Percentiles rank a stretch among this genome's conserved stretches.
Conservation (phyloP, 2,329 filamentous ascomycete species). For the Dothistroma septosporum region DNA sequence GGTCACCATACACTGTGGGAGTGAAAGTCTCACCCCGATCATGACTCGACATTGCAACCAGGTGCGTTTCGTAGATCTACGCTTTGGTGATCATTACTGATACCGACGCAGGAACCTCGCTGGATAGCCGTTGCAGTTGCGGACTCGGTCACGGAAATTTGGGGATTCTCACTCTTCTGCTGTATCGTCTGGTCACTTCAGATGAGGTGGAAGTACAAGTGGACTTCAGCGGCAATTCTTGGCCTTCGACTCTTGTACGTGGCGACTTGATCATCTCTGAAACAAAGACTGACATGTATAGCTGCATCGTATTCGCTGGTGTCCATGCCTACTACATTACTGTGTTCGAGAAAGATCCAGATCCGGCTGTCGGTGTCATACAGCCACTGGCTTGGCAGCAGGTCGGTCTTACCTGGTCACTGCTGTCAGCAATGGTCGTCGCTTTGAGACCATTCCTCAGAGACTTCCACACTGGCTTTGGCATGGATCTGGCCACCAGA, state of each 20-base stretch:
- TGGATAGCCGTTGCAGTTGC: slow-evolving; percentile 12
- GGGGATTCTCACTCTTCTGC: slow-evolving; percentile 14
- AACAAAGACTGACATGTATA: background rate
- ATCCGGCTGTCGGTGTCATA: slow-evolving; percentile 8
- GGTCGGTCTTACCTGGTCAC: slow-evolving; percentile 10
- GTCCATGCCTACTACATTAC: slow-evolving; percentile 11
- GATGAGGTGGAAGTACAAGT: slow-evolving; percentile 12
- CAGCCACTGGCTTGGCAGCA: slow-evolving; percentile 15
- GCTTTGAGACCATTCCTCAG: slow-evolving; percentile 16
- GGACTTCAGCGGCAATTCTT: slow-evolving; percentile 13
- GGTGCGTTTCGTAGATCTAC: background rate
- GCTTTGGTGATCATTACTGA: background rate
- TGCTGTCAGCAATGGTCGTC: slow-evolving; percentile 16
- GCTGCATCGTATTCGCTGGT: slow-evolving; percentile 10
- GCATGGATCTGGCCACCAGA: slow-evolving; percentile 13
- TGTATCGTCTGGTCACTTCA: slow-evolving; percentile 13
- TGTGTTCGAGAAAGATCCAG: background rate
- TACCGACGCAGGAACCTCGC: slow-evolving; percentile 1
- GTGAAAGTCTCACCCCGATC: slow-evolving; percentile 3
- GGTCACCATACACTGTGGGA: slow-evolving; percentile 10
- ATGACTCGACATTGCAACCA: background rate
- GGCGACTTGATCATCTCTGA: no score
- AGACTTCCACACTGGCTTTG: slow-evolving; percentile 17
- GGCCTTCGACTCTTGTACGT: slow-evolving; percentile 13
- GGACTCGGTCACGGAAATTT: slow-evolving; percentile 13